phyloP scores from a whole-genome alignment of 768 basidiomycete genomes.

The Mycena crocata region DNA sequence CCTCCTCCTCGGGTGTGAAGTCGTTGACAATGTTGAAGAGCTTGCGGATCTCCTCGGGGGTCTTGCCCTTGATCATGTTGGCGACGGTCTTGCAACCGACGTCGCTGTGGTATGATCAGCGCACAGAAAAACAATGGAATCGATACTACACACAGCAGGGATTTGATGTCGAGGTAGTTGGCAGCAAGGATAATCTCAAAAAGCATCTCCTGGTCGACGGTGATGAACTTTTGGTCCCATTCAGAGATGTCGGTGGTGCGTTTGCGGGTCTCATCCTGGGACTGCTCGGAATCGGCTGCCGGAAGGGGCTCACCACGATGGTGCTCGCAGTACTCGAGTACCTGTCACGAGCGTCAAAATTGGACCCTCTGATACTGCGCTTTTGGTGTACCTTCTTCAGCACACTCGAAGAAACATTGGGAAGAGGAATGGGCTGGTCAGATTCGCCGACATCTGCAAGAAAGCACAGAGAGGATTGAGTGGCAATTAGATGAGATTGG shows the following conservation, averaged over 20 bases:
- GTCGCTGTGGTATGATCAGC: slow-evolving; percentile 65
- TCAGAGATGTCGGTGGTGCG: slow-evolving; percentile 98
- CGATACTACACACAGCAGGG: slow-evolving; percentile 79
- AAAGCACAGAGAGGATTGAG: slow-evolving; percentile 33
- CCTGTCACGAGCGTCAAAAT: slow-evolving; percentile 60
- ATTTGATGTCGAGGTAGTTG: slow-evolving; percentile 99
- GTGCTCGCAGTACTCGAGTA: slow-evolving; percentile 99
- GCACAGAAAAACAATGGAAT: slow-evolving; percentile 1
- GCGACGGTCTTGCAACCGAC: slow-evolving; percentile 99
- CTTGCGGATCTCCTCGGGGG: slow-evolving; percentile 98
- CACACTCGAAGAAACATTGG: slow-evolving; percentile 93
- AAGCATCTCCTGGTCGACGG: slow-evolving; percentile 99
- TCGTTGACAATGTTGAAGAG: slow-evolving; percentile 98
- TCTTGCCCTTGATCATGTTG: slow-evolving; percentile 99
- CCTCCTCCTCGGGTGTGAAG: slow-evolving; percentile 99
- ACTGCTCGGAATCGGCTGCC: slow-evolving; percentile 80
- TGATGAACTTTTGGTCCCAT: slow-evolving; percentile 99
- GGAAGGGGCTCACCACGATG: slow-evolving; percentile 98
- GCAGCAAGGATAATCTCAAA: slow-evolving; percentile 99
- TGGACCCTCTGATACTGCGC: too few relatives aligned
- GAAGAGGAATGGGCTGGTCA: slow-evolving; percentile 93
- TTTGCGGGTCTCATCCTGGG: slow-evolving; percentile 94
- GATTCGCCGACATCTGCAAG: slow-evolving; percentile 89
- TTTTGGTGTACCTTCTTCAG: slow-evolving; percentile 96
- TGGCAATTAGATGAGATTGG: slow-evolving; percentile 16